Evolutionary conservation across 306 rosid genomes (phyloP).

Genomic region (Pterocarpus macrocarpus): DNA sequence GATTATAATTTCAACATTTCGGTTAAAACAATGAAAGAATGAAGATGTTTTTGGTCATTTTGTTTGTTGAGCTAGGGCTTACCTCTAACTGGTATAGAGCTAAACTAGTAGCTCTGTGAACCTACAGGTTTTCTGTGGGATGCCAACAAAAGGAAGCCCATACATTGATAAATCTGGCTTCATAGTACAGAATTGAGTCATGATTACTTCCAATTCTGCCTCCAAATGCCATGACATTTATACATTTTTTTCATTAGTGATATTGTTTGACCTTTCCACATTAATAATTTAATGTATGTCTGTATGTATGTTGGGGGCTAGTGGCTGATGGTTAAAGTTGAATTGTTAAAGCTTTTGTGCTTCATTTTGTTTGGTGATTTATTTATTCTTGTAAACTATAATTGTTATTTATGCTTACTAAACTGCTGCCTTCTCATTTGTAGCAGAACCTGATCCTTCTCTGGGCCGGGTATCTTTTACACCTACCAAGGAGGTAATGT

Average conservation of each 20-base stretch:
- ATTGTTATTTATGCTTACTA: background rate
- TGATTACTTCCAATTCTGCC: conserved; percentile 34
- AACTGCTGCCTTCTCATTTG: background rate
- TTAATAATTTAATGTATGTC: background rate
- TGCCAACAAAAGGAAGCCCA: conserved; percentile 25
- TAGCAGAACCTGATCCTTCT: background rate
- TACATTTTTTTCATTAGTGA: too few species aligned
- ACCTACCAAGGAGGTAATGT: background rate
- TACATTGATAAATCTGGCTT: conserved; percentile 28
- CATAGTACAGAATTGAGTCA: conserved; percentile 27
- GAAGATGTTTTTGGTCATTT: background rate
- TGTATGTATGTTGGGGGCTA: background rate
- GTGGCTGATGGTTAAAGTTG: conserved; percentile 1
- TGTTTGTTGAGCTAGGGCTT: conserved; percentile 20
- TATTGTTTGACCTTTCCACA: too few species aligned
- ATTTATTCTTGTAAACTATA: background rate
- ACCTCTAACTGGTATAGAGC: conserved; percentile 13
- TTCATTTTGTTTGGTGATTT: background rate
- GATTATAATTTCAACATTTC: background rate
- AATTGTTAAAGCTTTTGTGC: background rate
- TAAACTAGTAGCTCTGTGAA: conserved; percentile 32
- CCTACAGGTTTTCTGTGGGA: conserved; percentile 37
- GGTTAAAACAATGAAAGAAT: conserved; percentile 11
- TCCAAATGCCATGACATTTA: background rate
- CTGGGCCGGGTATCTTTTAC: background rate